phyloP scores from a whole-genome alignment of 345 rosid species.

The Salix exigua region DNA sequence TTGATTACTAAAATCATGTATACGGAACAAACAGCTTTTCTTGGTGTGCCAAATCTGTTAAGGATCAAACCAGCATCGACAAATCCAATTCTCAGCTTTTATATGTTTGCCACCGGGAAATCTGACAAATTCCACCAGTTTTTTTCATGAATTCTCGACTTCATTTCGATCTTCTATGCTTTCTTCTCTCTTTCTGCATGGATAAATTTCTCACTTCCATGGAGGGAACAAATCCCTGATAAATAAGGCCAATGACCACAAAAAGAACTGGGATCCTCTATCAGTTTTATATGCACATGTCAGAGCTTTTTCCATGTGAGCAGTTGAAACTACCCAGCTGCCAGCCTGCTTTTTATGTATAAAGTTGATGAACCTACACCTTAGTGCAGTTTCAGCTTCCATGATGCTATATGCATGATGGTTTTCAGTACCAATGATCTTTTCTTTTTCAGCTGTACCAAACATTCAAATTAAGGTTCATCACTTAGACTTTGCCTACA shows the following conservation, averaged over 20 bases:
- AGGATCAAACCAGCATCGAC: slow-evolving; percentile 11
- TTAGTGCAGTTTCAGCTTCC: not conserved
- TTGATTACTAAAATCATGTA: not conserved
- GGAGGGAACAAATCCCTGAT: slow-evolving; percentile 1
- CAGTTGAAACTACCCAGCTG: slow-evolving; percentile 41
- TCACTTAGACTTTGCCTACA: not conserved
- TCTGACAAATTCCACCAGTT: not conserved
- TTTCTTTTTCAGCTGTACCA: not conserved
- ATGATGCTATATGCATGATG: not conserved
- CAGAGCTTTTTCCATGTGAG: slow-evolving; percentile 31
- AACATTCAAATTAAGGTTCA: not conserved
- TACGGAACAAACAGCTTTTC: not conserved
- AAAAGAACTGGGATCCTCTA: not conserved
- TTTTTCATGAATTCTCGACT: not conserved
- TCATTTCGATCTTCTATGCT: not conserved
- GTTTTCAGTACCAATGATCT: not conserved
- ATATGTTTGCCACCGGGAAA: not conserved
- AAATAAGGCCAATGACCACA: not conserved
- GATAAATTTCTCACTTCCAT: not conserved
- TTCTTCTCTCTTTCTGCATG: not conserved
- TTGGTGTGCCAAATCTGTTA: slow-evolving; percentile 11
- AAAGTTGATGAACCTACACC: not conserved
- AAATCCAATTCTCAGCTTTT: slow-evolving; percentile 12
- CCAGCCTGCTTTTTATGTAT: not conserved
- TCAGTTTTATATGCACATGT: not conserved